Percentiles rank a stretch among this genome's conserved stretches.
phyloP scores from a whole-genome alignment of 2,329 filamentous ascomycete genomes.

The Ascochyta fabae region DNA sequence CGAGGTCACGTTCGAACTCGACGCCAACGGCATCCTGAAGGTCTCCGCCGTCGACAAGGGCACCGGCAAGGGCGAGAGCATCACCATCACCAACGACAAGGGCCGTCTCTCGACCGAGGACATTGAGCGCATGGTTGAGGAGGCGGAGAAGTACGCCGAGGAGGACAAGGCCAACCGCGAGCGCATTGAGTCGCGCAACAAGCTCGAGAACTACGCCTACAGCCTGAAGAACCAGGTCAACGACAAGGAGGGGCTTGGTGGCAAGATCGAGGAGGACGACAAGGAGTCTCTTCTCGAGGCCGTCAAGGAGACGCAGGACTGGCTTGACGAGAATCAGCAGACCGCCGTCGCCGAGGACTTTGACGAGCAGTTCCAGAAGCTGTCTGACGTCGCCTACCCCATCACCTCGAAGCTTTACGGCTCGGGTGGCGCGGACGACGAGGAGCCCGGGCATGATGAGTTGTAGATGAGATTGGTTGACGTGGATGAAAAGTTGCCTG shows the following conservation, averaged over 20 bases:
- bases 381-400: constrained; percentile 94
- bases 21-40: constrained; percentile 98
- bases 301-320: constrained; percentile 95
- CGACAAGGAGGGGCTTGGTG: constrained; percentile 93
- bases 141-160: constrained; percentile 98
- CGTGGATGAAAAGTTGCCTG: constrained; percentile 27
- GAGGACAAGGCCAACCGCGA: constrained; percentile 98
- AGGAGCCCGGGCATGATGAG: constrained; percentile 57
- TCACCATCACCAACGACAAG: constrained; percentile 99
- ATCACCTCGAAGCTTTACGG: constrained; percentile 98
- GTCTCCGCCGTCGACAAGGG: constrained; percentile 97
- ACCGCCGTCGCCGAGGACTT: constrained; percentile 89
- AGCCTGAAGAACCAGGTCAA: constrained; percentile 99
- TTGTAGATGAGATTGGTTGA: constrained; percentile 48
- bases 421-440: constrained; percentile 71
- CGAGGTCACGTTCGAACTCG: constrained; percentile 96
- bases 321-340: constrained; percentile 93
- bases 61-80: constrained; percentile 94
- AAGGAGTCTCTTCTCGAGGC: constrained; percentile 96
- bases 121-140: constrained; percentile 98
- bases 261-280: constrained; percentile 98
- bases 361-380: constrained; percentile 99
- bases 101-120: constrained; percentile 94
- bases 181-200: constrained; percentile 95
- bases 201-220: constrained; percentile 99